Evolutionary conservation across 2,329 filamentous ascomycete genomes (phyloP), one percentile per base, ranked within the genome.

Genomic region (Ophiocordyceps unilateralis): DNA sequence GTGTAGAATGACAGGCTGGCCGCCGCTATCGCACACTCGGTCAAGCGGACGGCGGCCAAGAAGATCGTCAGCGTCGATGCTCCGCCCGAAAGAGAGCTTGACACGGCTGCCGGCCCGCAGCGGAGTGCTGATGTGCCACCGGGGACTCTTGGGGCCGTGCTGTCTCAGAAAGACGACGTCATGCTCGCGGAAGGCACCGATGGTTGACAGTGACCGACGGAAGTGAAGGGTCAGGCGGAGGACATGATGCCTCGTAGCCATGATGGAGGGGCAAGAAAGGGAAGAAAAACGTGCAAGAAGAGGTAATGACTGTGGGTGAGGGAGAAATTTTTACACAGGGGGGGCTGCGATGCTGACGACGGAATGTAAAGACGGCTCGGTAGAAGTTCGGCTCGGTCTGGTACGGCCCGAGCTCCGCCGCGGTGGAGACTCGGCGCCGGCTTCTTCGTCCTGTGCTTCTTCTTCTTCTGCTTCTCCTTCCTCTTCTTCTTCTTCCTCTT

Each of bases 1-100:
- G 43, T 73, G 70, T 36, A 85, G 53, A 46, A 76, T 66, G 45
- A 73, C 75, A 5, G 66, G 55, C 10, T 62, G 55, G 24, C 67
- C 68, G 4, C 50, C 71, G 47, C 62, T 67, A 40, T 77, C 72
- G 32, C 61, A 56, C 11, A 85, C 62, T n/a, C 68, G 53, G 49
- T 82, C 76, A 47, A 80, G 52, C 69, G 73, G 45, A 57, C 70
- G 52, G 68, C 69, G 73, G 34, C 80, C 81, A 51, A 88, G 80
- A 44, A 87, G 72, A 32, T 76, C 68, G 42, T 62, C 58, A 43
- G 73, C 69, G 0, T 56, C 47, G 11, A 80, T 51, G 7, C 7
- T 36, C 32, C 32, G 32, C n/a, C 32, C 32, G 9, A 19, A 11
- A 7, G 32, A 17, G n/a, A 36, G 32, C 32, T 19, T 36, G 32